Evolutionary conservation across 2,329 filamentous ascomycete genomes (phyloP).

Genomic region (Orbilia javanica): DNA sequence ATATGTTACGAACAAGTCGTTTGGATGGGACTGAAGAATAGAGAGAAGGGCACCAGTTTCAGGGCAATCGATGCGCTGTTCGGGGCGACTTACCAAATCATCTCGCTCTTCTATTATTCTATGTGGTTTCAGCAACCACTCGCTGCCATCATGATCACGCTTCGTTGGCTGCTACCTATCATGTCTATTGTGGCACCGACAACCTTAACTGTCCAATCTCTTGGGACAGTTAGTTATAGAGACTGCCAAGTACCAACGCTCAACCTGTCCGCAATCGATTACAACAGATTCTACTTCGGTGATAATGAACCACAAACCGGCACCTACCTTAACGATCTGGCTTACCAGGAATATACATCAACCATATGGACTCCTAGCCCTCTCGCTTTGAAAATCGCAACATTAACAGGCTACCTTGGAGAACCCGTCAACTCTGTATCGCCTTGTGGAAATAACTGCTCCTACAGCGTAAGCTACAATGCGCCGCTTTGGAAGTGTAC

Average conservation of each 20-base stretch:
- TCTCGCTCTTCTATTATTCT: conserved; percentile 44
- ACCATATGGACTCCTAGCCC: conserved; percentile 24
- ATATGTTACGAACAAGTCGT: conserved; percentile 54
- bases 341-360: conserved; percentile 37
- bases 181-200: conserved; percentile 50
- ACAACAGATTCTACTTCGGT: background rate
- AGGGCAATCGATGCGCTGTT: conserved; percentile 56
- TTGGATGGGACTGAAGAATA: conserved; percentile 45
- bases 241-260: conserved; percentile 41
- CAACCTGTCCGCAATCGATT: conserved; percentile 12
- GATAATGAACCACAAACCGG: background rate
- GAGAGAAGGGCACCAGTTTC: conserved; percentile 28
- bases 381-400: conserved; percentile 36
- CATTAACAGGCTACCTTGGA: conserved; percentile 37
- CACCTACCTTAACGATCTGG: conserved; percentile 29
- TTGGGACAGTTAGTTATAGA: conserved; percentile 16
- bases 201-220: conserved; percentile 41
- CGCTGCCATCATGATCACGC: conserved; percentile 38
- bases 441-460: conserved; percentile 54
- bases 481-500: conserved; percentile 43
- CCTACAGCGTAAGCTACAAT: conserved; percentile 40
- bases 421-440: conserved; percentile 33
- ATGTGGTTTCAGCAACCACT: conserved; percentile 49
- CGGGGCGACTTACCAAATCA: conserved; percentile 46
- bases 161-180: conserved; percentile 52